A percentile compares a stretch with the other conserved stretches of the same genome.
Evolutionary conservation across 2,329 filamentous ascomycete species (phyloP).

Genomic region (Diaporthe australafricana): DNA sequence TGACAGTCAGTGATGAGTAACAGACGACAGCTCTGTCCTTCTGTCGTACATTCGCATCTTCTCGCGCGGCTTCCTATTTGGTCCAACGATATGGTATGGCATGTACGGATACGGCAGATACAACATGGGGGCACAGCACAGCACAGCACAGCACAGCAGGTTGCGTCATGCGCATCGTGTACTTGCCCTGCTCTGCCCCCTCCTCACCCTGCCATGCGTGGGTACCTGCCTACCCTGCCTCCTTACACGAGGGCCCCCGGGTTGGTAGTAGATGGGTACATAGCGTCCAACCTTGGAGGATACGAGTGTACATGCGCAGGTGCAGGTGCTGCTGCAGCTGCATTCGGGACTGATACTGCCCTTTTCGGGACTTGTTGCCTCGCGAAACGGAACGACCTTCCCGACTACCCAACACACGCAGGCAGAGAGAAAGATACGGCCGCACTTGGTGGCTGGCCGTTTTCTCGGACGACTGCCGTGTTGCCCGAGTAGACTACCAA

Average conservation of each 20-base stretch:
- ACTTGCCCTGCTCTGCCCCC: neutral
- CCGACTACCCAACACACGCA: slow-evolving; percentile 10
- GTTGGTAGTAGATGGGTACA: neutral
- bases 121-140: no score
- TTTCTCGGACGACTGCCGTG: slow-evolving; percentile 12
- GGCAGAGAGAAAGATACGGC: neutral
- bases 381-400: slow-evolving; percentile 11
- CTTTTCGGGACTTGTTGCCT: neutral
- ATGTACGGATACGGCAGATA: neutral
- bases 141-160: neutral
- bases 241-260: no score
- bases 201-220: neutral
- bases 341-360: neutral
- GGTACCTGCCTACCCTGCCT: slow-evolving; percentile 1
- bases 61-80: slow-evolving; percentile 11
- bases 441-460: neutral
- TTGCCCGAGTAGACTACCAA: neutral
- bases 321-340: neutral
- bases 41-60: neutral
- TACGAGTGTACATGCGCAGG: neutral
- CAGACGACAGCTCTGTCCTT: slow-evolving; percentile 9
- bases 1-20: slow-evolving; percentile 21
- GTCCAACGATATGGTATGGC: neutral
- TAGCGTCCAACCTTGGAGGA: neutral
- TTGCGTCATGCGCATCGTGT: slow-evolving; percentile 12